Base-by-base conservation (phyloP, 176 grass and related monocot species). In the Ananas comosus region DNA sequence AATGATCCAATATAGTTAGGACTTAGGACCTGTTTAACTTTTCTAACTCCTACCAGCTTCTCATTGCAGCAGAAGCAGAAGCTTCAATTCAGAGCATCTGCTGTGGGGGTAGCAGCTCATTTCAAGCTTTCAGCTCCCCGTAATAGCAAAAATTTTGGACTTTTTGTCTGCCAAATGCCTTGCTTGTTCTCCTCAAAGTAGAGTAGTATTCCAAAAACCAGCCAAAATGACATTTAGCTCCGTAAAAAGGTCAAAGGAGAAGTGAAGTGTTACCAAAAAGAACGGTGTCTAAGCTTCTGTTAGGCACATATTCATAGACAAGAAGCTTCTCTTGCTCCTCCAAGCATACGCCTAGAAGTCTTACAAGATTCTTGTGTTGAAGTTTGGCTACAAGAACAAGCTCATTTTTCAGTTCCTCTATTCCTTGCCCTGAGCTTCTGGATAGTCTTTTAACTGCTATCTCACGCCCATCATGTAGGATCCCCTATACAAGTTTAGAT, bases 301-400 rank as follows among this genome's bases (percentile, higher is more conserved):
- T 96, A 17, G 83, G 79, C 71, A 91, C 72, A 68, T 82, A 86
- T 78, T 94, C 90, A 59, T 94, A 94, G 27, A 88, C 80, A 71
- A 33, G 29, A 5, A 33, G 29, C 29, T 33, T 33, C 29, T 33
- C 29, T 27, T 88, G 70, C 49, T 88, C 84, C 57, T 87, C 81
- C 79, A 96, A 79, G 76, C 84, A 96, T 71, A 91, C 87, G 28
- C 87, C 91, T 2, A 91, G 11, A 74, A 91, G 76, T 51, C 80
- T 90, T 19, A 96, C 85, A 63, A 96, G 78, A 91, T 96, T 96
- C 65, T 73, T 91, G 69, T 96, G 88, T 73, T 80, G 82, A 75
- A 91, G 85, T 50, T 91, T 96, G 47, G 91, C 87, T 72, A 91
- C 79, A 74, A 88, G 85, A 63, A 85, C 65, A 11, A 73, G 19